Percentiles rank a stretch among this genome's conserved stretches.
These are phyloP conservation scores for Agarophyton chilense DNA, from an alignment of 23 red algal genomes.

Conservation along the genomic window DNA sequence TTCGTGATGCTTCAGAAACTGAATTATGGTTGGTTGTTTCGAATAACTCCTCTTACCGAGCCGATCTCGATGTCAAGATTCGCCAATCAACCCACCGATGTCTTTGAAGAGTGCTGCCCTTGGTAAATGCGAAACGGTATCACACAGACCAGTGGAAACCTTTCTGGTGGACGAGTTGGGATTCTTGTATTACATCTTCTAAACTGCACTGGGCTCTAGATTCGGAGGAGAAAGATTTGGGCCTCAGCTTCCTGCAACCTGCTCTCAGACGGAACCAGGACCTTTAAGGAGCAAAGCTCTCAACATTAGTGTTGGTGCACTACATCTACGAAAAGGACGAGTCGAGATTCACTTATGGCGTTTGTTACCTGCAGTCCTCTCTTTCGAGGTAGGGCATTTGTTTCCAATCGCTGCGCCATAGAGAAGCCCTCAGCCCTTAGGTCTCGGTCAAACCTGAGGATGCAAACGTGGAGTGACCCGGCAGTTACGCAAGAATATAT, in stretches of 20 bases:
- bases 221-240: too few species aligned
- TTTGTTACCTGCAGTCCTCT: slow-evolving; percentile 2
- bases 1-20: not conserved
- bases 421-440: not conserved
- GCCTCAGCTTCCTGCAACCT: not conserved
- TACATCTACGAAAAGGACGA: not conserved
- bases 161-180: too few species aligned
- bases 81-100: not conserved
- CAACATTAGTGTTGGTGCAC: not conserved
- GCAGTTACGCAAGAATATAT: slow-evolving; percentile 66
- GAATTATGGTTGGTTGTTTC: not conserved
- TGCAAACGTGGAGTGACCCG: slow-evolving; percentile 68
- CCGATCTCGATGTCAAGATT: not conserved
- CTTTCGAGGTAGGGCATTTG: not conserved
- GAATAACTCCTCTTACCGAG: not conserved
- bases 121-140: too few species aligned
- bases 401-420: slow-evolving; percentile 1
- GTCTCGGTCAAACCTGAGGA: not conserved
- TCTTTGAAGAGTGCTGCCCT: not conserved
- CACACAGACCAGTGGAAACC: too few species aligned
- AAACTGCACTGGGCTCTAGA: too few species aligned
- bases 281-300: not conserved
- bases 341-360: not conserved
- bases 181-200: too few species aligned
- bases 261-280: not conserved